Base-by-base conservation (phyloP, 352 stramenopile genomes). In the Globisporangium paroecandrum region DNA sequence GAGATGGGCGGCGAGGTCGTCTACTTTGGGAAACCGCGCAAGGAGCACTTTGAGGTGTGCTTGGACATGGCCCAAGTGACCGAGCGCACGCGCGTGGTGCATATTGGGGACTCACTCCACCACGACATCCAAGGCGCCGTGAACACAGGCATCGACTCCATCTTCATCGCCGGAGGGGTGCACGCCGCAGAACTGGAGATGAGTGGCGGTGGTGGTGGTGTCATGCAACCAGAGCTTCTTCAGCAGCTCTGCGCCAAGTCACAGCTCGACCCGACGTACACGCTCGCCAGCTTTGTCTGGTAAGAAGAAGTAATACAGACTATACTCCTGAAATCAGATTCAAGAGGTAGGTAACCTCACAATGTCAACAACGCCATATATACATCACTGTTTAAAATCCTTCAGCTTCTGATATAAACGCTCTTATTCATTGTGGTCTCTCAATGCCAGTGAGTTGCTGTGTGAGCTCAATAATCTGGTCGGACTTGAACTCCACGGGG, bases 1-100 rank as follows among this genome's bases (percentile, higher is more conserved):
- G 68, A 77, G 61, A 79, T 94, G 62, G 86, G 89, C 38, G 91
- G 91, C 4, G 56, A 71, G 22, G 84, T 91, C 32, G 59, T 83
- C 25, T 86, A 85, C 61, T 97, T 97, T 77, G 91, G 91, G 32
- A 97, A 97, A 65, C 91, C 91, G 7, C 75, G 89, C 61, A 77
- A 75, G 59, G 75, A 81, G 64, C 85, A 93, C 66, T 97, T 97
- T 59, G 70, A 93, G 38, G 79, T 85, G 13, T 88, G 79, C 47
- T 61, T 90, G 36, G 61, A 68, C 4, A 68, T 87, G 62, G 77
- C 77, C 1, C 57, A 67, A 22, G 66, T 75, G 24, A 66, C 47
- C 1, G 56, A 73, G 6, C 68, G 77, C 9, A 59, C 69, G 18
- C 77, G 80, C 25, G 79, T 90, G 4, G 69, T 88, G 29, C 80